These are phyloP conservation scores for Fusarium tanahbumbuense DNA, from an alignment of 2,329 filamentous ascomycete genomes.

Conservation along the genomic window DNA sequence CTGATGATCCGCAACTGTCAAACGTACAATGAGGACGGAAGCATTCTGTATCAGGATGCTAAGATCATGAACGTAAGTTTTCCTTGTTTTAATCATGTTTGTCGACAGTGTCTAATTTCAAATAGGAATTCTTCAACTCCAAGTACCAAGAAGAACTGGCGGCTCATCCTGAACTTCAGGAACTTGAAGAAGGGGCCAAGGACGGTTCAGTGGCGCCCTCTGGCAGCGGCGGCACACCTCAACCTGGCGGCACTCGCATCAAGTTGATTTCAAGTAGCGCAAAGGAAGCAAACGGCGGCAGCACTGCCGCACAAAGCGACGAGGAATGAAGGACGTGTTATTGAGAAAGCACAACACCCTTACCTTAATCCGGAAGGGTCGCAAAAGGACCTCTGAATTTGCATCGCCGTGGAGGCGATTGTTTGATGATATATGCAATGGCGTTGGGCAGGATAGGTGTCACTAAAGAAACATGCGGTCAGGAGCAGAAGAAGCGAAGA, in stretches of 20 bases:
- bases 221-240: constrained; percentile 72
- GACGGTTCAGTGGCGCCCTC: constrained; percentile 60
- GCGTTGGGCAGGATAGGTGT: constrained; percentile 47
- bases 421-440: constrained; percentile 50
- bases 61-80: constrained; percentile 84
- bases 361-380: constrained; percentile 8
- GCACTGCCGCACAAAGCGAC: constrained; percentile 62
- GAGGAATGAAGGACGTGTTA: constrained; percentile 56
- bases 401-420: constrained; percentile 36
- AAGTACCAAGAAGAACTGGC: constrained; percentile 65
- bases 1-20: constrained; percentile 90
- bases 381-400: constrained; percentile 25
- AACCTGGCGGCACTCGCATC: constrained; percentile 73
- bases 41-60: constrained; percentile 90
- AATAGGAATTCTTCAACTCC: constrained; percentile 67
- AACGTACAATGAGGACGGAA: constrained; percentile 96
- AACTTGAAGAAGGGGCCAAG: constrained; percentile 63
- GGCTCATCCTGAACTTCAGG: constrained; percentile 66
- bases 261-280: constrained; percentile 69
- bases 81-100: background rate
- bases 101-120: constrained; percentile 49
- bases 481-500: constrained; percentile 41
- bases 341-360: constrained; percentile 3
- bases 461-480: constrained; percentile 43
- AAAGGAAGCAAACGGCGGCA: constrained; percentile 54